Conservation (phyloP, 2,329 filamentous ascomycete species). For the Colletotrichum cuscutae region DNA sequence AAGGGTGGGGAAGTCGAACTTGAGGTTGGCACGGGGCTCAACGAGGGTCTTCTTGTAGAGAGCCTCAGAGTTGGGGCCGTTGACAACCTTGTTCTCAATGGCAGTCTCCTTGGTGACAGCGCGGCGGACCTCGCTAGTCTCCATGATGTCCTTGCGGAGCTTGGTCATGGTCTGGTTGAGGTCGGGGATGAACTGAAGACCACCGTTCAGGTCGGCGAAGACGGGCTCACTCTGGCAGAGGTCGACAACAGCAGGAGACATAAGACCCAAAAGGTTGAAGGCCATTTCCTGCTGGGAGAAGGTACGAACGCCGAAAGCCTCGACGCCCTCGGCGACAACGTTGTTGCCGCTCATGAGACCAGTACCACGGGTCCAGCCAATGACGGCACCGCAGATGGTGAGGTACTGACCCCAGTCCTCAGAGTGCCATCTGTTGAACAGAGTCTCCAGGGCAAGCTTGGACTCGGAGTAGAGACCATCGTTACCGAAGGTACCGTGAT, state of each 20-base stretch:
- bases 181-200: conserved; percentile 96
- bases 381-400: conserved; percentile 97
- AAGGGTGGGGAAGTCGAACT: conserved; percentile 91
- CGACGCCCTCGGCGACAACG: conserved; percentile 94
- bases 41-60: conserved; percentile 95
- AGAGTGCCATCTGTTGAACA: conserved; percentile 98
- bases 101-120: conserved; percentile 96
- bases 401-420: conserved; percentile 98
- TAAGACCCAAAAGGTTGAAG: conserved; percentile 95
- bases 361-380: conserved; percentile 98
- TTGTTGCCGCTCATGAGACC: conserved; percentile 99
- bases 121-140: conserved; percentile 91
- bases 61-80: conserved; percentile 90
- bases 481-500: conserved; percentile 98
- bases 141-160: conserved; percentile 92
- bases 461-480: conserved; percentile 99
- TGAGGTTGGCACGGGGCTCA: conserved; percentile 96
- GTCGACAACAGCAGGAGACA: conserved; percentile 94
- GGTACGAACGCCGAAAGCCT: conserved; percentile 95
- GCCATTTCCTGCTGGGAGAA: conserved; percentile 99
- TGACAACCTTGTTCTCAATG: conserved; percentile 96
- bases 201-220: conserved; percentile 96
- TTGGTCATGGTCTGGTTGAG: conserved; percentile 94
- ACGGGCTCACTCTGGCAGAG: conserved; percentile 96
- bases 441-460: conserved; percentile 94